These are phyloP conservation scores for Annulohypoxylon bovei DNA, from an alignment of 495 filamentous ascomycete species.

Conservation along the genomic window DNA sequence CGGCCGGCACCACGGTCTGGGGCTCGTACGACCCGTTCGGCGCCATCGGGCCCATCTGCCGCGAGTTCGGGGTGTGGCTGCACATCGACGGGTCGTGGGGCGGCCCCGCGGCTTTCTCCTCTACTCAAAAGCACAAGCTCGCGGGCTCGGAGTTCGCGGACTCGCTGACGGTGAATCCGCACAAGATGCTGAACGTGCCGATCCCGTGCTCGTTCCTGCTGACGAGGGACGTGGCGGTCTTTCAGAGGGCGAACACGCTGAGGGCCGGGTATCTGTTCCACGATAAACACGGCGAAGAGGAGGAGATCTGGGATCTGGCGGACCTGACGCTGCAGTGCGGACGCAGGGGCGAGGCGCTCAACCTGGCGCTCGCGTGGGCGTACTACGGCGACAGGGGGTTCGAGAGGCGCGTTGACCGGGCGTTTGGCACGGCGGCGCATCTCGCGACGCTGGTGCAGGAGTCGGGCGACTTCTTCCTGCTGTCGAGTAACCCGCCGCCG, in stretches of 20 bases:
- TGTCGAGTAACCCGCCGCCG: constrained; percentile 80
- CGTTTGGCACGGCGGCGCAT: constrained; percentile 72
- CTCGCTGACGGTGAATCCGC: constrained; percentile 86
- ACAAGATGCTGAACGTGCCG: constrained; percentile 96
- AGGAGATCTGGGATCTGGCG: constrained; percentile 85
- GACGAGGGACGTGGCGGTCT: constrained; percentile 74
- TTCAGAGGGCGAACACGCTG: constrained; percentile 85
- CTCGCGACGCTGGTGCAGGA: constrained; percentile 66
- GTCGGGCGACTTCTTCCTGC: constrained; percentile 70
- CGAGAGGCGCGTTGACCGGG: constrained; percentile 70
- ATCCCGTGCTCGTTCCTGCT: constrained; percentile 92
- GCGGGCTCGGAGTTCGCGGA: constrained; percentile 77
- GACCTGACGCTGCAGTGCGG: constrained; percentile 95
- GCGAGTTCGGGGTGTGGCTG: constrained; percentile 79
- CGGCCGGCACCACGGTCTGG: constrained; percentile 91
- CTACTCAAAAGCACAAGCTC: constrained; percentile 69
- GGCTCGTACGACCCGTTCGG: constrained; percentile 88
- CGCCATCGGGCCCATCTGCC: constrained; percentile 76
- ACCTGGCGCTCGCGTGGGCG: constrained; percentile 85
- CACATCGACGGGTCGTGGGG: constrained; percentile 95
- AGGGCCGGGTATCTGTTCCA: constrained; percentile 91
- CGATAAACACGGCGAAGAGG: constrained; percentile 54
- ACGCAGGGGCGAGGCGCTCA: constrained; percentile 83
- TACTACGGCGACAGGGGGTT: constrained; percentile 78
- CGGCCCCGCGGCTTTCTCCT: constrained; percentile 82